These are phyloP conservation scores for Lactuca sativa DNA, from an alignment of 129 eudicot genomes.

Conservation along the genomic window DNA sequence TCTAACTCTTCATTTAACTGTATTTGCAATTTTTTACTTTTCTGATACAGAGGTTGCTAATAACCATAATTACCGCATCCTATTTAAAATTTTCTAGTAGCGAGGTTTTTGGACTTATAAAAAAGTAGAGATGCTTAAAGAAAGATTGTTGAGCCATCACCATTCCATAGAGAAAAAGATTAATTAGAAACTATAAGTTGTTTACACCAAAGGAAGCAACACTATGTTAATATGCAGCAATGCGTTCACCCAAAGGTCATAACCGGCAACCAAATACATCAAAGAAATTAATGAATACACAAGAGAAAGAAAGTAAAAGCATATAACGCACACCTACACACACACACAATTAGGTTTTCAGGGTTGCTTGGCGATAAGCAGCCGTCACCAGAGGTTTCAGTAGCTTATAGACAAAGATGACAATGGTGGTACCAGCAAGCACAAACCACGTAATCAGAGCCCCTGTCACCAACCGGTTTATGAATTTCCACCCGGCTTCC, in stretches of 20 bases:
- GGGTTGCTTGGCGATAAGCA: background rate
- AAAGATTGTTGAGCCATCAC: too few species aligned
- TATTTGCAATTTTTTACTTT: too few species aligned
- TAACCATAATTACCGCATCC: too few species aligned
- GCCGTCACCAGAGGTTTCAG: background rate
- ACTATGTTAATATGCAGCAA: background rate
- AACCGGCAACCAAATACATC: background rate
- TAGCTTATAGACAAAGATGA: background rate
- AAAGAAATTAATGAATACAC: background rate
- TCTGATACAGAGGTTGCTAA: too few species aligned
- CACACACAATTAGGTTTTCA: background rate
- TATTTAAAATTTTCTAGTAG: too few species aligned
- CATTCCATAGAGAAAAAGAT: too few species aligned
- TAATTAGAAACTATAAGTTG: too few species aligned
- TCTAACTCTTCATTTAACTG: too few species aligned
- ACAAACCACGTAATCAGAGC: conserved; percentile 18
- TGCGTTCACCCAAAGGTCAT: background rate
- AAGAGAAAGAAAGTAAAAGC: background rate
- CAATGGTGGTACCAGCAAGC: conserved; percentile 14
- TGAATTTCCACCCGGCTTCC: background rate
- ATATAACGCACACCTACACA: background rate
- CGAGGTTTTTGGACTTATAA: too few species aligned
- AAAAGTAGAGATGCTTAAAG: too few species aligned
- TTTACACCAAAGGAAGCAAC: too few species aligned
- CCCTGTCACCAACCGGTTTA: conserved; percentile 25